Conservation (phyloP, 352 stramenopile genomes). For the Phytophthora europaea region DNA sequence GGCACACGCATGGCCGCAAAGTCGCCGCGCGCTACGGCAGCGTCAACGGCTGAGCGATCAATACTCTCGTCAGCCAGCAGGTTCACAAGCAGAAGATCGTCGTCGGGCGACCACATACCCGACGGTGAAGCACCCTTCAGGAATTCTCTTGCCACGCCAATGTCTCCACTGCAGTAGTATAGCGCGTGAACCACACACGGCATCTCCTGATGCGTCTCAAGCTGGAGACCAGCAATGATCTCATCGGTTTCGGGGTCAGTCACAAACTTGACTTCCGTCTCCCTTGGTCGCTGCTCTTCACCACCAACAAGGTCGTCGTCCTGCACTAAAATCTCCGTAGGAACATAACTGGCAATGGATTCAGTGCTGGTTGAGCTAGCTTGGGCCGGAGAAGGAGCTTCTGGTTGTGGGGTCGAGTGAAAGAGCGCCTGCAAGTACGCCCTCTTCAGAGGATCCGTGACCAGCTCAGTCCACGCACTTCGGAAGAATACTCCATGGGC, state of each 20-base stretch:
- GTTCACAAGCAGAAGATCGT: constrained; percentile 56
- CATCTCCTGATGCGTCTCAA: constrained; percentile 44
- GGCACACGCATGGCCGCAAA: constrained; percentile 53
- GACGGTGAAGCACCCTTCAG: constrained; percentile 41
- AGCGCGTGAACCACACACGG: constrained; percentile 47
- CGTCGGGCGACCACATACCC: constrained; percentile 58
- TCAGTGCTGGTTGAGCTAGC: neutral
- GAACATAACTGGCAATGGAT: neutral
- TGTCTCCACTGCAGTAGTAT: constrained; percentile 53
- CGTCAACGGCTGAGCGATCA: constrained; percentile 25
- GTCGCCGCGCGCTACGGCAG: constrained; percentile 37
- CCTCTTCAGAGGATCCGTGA: constrained; percentile 26
- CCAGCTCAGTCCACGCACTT: constrained; percentile 26
- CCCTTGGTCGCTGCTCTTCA: neutral
- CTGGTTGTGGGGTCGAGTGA: neutral
- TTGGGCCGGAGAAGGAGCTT: constrained; percentile 3
- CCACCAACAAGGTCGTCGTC: neutral
- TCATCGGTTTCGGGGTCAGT: constrained; percentile 41
- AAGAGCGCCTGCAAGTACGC: constrained; percentile 25
- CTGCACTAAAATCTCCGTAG: neutral
- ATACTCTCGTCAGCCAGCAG: constrained; percentile 35
- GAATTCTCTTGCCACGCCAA: constrained; percentile 37
- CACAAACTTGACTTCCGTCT: constrained; percentile 13
- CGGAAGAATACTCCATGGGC: constrained; percentile 28
- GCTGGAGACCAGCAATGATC: constrained; percentile 43